Conservation (phyloP, 305 asterid species). For the Lippia alba region DNA sequence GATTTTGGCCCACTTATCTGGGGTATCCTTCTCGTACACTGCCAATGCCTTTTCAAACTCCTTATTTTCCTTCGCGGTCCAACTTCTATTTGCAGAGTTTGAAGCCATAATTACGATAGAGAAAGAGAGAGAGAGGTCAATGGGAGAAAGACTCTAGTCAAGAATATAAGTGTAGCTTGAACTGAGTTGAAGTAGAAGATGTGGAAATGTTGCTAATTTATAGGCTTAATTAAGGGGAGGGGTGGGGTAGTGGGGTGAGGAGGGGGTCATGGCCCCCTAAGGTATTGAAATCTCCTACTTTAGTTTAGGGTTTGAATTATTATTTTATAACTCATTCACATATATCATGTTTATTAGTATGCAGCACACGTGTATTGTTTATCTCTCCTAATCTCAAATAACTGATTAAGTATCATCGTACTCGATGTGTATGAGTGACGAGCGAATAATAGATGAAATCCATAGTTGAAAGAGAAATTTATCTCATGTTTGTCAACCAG, state of each 20-base stretch:
- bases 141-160: background rate
- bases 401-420: too few species aligned
- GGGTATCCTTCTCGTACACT: constrained; percentile 60
- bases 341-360: too few species aligned
- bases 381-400: too few species aligned
- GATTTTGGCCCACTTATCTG: constrained; percentile 79
- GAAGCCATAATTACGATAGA: constrained; percentile 44
- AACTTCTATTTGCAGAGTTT: constrained; percentile 40
- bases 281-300: too few species aligned
- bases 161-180: constrained; percentile 5
- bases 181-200: constrained; percentile 28
- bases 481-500: too few species aligned
- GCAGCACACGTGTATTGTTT: too few species aligned
- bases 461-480: too few species aligned
- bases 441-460: too few species aligned
- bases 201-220: constrained; percentile 41
- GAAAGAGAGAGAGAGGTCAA: too few species aligned
- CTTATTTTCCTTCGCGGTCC: constrained; percentile 74
- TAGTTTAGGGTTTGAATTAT: too few species aligned
- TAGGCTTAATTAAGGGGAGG: constrained; percentile 38
- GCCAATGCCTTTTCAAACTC: constrained; percentile 81
- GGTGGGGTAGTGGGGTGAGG: constrained; percentile 29
- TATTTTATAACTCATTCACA: too few species aligned
- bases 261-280: background rate
- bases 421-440: too few species aligned